phyloP scores from a whole-genome alignment of 2,329 filamentous ascomycete species.

The Colletotrichum incanum region DNA sequence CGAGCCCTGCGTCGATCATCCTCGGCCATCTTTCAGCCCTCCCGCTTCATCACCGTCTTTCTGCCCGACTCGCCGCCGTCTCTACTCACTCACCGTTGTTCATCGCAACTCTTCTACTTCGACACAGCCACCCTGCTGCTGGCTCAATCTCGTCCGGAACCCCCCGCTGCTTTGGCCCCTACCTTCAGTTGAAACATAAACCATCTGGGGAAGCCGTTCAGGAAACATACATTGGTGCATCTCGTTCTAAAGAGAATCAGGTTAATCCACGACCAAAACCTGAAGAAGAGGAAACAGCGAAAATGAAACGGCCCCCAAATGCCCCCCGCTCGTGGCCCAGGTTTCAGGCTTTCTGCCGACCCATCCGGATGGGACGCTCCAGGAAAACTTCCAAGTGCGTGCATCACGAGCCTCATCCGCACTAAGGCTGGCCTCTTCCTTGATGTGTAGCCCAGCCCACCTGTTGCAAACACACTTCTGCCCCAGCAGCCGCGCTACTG shows the following conservation, averaged over 20 bases:
- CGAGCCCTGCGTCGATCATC: slow-evolving; percentile 36
- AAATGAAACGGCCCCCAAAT: slow-evolving; percentile 1
- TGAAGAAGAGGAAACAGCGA: neutral
- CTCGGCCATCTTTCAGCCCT: slow-evolving; percentile 11
- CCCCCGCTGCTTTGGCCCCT: neutral
- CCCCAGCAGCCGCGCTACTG: neutral
- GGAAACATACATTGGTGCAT: neutral
- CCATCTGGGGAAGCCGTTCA: no score
- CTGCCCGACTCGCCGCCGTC: slow-evolving; percentile 15
- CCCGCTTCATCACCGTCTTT: neutral
- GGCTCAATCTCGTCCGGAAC: slow-evolving; percentile 14
- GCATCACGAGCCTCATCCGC: slow-evolving; percentile 16
- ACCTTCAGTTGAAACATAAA: neutral
- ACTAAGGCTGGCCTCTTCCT: slow-evolving; percentile 14
- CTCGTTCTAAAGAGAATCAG: neutral
- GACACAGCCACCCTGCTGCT: slow-evolving; percentile 11
- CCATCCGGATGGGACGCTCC: slow-evolving; percentile 32
- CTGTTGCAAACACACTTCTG: slow-evolving; percentile 10
- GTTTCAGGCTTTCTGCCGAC: slow-evolving; percentile 24
- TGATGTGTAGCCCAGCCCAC: neutral
- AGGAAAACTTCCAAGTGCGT: slow-evolving; percentile 4
- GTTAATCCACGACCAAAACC: neutral
- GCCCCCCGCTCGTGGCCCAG: slow-evolving; percentile 1
- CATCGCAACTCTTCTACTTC: slow-evolving; percentile 32
- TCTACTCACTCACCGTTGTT: slow-evolving; percentile 17